Conservation (phyloP, 208 protist genomes). For the Crithidia expoeki region DNA sequence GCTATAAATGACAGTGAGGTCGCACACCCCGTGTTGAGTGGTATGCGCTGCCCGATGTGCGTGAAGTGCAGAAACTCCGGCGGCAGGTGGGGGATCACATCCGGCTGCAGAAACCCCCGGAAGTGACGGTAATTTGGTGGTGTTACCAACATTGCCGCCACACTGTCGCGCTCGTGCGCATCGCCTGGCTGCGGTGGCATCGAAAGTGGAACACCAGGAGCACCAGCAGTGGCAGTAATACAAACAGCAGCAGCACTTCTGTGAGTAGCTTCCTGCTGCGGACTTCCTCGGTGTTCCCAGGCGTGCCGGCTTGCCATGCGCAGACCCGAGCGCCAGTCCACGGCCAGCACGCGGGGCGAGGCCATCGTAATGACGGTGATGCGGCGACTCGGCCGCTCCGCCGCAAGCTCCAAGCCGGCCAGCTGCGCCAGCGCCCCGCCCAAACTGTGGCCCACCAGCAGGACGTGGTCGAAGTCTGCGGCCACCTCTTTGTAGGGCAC, state of each 20-base stretch:
- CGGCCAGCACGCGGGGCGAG: slow-evolving; percentile 59
- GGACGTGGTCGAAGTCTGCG: slow-evolving; percentile 57
- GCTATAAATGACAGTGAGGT: slow-evolving; percentile 50
- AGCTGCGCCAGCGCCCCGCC: slow-evolving; percentile 66
- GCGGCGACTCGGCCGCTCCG: slow-evolving; percentile 44
- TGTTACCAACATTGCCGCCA: slow-evolving; percentile 33
- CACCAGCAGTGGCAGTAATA: no score
- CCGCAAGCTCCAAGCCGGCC: slow-evolving; percentile 57
- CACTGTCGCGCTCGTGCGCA: slow-evolving; percentile 21
- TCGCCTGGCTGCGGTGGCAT: background rate
- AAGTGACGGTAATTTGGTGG: slow-evolving; percentile 64
- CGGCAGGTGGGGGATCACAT: slow-evolving; percentile 57
- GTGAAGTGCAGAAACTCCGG: slow-evolving; percentile 52
- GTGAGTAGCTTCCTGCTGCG: background rate
- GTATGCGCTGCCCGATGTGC: slow-evolving; percentile 56
- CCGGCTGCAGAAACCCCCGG: slow-evolving; percentile 57
- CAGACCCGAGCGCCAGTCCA: slow-evolving; percentile 24
- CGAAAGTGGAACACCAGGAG: background rate
- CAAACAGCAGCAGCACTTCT: background rate
- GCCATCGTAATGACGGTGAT: slow-evolving; percentile 72
- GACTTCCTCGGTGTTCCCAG: background rate
- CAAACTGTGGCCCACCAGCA: slow-evolving; percentile 68
- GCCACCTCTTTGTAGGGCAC: slow-evolving; percentile 51
- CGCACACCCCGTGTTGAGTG: slow-evolving; percentile 62
- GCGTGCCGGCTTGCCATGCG: slow-evolving; percentile 1